A percentile compares a stretch with the other conserved stretches of the same genome.
Conservation (phyloP, 257 asterid species). For the Anisodus tanguticus region DNA sequence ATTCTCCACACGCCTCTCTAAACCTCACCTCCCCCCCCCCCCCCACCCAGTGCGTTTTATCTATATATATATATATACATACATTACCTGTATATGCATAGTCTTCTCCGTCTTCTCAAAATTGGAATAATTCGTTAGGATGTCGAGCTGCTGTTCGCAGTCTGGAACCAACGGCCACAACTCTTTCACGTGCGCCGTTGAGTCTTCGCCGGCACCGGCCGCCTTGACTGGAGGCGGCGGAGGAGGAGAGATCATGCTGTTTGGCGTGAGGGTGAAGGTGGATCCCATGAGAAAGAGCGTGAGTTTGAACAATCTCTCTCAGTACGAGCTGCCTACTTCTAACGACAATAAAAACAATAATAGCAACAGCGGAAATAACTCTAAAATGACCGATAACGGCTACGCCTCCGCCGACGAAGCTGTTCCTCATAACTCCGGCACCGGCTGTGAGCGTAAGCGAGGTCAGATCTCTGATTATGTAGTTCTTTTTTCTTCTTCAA, state of each 20-base stretch:
- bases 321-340: conserved; percentile 52
- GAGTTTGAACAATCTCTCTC: conserved; percentile 80
- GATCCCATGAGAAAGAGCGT: conserved; percentile 93
- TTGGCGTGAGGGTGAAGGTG: conserved; percentile 80
- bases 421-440: conserved; percentile 50
- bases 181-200: conserved; percentile 44
- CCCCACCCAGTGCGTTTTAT: background rate
- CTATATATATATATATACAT: background rate
- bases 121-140: background rate
- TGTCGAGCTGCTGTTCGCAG: conserved; percentile 40
- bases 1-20: conserved; percentile 15
- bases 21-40: background rate
- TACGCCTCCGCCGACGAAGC: conserved; percentile 89
- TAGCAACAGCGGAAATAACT: conserved; percentile 21
- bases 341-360: conserved; percentile 12
- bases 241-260: conserved; percentile 64
- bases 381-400: conserved; percentile 48
- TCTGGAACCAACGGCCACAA: conserved; percentile 40
- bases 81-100: background rate
- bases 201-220: conserved; percentile 37
- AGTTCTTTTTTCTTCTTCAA: too few species aligned
- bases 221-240: conserved; percentile 35
- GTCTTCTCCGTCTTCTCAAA: background rate
- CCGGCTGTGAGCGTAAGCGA: conserved; percentile 83
- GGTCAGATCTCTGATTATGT: conserved; percentile 55